Conservation (phyloP, 164 flowering plant genomes). For the Magnolia changhungtana region DNA sequence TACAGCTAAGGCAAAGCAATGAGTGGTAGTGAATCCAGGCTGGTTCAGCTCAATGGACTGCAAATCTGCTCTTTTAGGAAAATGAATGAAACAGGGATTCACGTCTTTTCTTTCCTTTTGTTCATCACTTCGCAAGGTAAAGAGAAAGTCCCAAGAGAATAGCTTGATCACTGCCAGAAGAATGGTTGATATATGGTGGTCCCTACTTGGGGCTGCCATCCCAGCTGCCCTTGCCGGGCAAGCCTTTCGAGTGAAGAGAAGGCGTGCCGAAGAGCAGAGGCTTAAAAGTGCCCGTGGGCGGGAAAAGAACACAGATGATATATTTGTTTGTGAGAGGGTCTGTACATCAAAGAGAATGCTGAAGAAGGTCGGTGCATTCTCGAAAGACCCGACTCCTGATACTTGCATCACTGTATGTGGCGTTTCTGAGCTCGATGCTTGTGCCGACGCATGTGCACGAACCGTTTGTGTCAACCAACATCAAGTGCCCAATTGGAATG, state of each 20-base stretch:
- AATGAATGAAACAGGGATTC: too few relatives aligned
- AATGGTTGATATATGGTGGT: constrained; percentile 91
- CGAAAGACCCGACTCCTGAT: constrained; percentile 79
- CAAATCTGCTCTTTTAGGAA: too few relatives aligned
- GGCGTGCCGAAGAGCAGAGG: constrained; percentile 61
- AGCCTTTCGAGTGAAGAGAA: constrained; percentile 58
- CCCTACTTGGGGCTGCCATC: constrained; percentile 54
- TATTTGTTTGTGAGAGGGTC: constrained; percentile 90
- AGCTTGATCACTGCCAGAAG: background rate
- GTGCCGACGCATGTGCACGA: constrained; percentile 89
- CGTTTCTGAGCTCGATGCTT: constrained; percentile 86
- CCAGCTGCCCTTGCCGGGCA: constrained; percentile 69
- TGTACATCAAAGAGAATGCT: constrained; percentile 90
- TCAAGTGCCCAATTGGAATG: constrained; percentile 88
- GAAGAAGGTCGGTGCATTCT: constrained; percentile 80
- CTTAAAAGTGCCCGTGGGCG: constrained; percentile 68
- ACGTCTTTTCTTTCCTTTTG: background rate
- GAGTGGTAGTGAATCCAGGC: too few relatives aligned
- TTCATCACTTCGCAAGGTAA: background rate
- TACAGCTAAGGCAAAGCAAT: too few relatives aligned
- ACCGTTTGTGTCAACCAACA: constrained; percentile 85
- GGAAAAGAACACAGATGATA: constrained; percentile 77
- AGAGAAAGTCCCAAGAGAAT: background rate
- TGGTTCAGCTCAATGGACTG: too few relatives aligned
- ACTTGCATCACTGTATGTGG: constrained; percentile 89